Evolutionary conservation across 306 rosid species (phyloP).

Genomic region (Cucurbita ficifolia): DNA sequence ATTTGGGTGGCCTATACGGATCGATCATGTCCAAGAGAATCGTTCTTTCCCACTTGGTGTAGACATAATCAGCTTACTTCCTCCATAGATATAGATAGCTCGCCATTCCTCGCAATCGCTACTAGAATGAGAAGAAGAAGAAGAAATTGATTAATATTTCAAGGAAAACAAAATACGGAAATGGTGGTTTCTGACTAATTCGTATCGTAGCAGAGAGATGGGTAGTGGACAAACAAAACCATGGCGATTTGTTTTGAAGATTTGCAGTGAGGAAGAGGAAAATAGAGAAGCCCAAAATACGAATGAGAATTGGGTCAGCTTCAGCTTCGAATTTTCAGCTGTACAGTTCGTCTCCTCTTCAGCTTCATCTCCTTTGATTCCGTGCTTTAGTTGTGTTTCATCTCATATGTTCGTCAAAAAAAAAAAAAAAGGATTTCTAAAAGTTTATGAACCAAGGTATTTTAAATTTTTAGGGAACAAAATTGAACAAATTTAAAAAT

Average conservation of each 20-base stretch:
- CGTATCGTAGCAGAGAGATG: not conserved
- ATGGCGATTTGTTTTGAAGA: not conserved
- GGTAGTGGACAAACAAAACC: not conserved
- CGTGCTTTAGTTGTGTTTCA: no score
- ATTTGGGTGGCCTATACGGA: constrained; percentile 67
- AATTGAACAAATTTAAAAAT: no score
- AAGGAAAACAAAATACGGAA: not conserved
- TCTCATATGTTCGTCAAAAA: no score
- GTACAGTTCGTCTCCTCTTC: not conserved
- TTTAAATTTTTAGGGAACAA: no score
- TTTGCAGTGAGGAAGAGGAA: not conserved
- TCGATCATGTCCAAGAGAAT: constrained; percentile 82
- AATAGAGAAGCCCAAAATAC: not conserved
- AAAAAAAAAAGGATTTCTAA: no score
- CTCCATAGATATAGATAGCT: constrained; percentile 61
- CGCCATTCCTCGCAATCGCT: constrained; percentile 21
- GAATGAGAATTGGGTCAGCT: not conserved
- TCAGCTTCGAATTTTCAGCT: not conserved
- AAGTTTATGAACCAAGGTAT: no score
- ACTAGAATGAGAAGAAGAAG: not conserved
- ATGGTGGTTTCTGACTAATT: not conserved
- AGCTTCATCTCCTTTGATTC: no score
- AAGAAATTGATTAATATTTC: no score
- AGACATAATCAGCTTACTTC: constrained; percentile 72
- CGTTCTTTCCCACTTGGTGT: constrained; percentile 75